Base-by-base conservation (phyloP, 805 yeast genomes). In the Yamadazyma takamatsuzukensis region DNA sequence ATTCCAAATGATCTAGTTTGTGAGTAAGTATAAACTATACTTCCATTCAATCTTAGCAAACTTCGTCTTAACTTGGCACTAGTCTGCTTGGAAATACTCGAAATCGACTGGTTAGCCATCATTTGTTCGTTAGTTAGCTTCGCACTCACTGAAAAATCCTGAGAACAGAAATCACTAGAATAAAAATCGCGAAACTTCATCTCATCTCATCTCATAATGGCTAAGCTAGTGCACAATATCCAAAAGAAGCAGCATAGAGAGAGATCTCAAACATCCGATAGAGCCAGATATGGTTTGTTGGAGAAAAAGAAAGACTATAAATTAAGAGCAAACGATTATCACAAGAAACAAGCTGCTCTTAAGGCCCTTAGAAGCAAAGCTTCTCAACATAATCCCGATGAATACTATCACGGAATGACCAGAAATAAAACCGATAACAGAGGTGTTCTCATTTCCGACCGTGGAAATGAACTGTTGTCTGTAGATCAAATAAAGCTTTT, bases 191-290 rank as follows among this genome's bases (percentile, higher is more conserved):
- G n/a, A 7, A 12, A 15, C 28, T 19, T 27, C 30, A 29, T 15
- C 31, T 29, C 22, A 30, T 15, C 27, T 17, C 27, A 23, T 30
- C 32, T 21, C 4, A n/a, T n/a, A 15, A 85, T 85, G 94, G 83
- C 83, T 21, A 83, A 81, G 44, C 63, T 83, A 21, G 90, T 83
- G 9, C 97, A 89, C 56, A 84, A 87, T 52, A 80, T 90, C 8
- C 97, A 90, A 59, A 93, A 94, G 68, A 93, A 87, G 53, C 97
- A 93, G 67, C 98, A 93, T 53, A 70, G 88, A 37, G 98, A 93
- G 65, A 77, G 98, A 50, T 75, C 96, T 5, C 98, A 93, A 61
- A 83, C 90, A 1, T 69, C 67, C 29, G 79, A 74, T 27, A 72
- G 98, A 37, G 66, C 76, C 47, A 74, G 74, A 53, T 78, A 72